Evolutionary conservation across 805 yeast species (phyloP).

Genomic region (Barnettozyma sucrosica): DNA sequence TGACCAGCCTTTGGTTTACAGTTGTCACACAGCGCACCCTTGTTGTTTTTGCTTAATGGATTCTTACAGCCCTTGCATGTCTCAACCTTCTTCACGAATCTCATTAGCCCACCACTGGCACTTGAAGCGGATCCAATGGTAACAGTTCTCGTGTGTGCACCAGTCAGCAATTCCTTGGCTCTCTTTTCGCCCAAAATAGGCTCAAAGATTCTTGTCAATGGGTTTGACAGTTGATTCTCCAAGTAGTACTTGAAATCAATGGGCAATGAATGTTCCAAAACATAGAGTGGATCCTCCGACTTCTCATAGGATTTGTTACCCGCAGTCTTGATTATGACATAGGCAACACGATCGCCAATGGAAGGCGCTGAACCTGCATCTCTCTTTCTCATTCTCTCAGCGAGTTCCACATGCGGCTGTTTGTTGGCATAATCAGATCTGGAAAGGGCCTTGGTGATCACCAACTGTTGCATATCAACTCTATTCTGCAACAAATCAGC

Average conservation of each 20-base stretch:
- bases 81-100: conserved; percentile 84
- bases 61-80: conserved; percentile 85
- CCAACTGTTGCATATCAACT: conserved; percentile 87
- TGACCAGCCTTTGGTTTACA: conserved; percentile 72
- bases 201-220: conserved; percentile 86
- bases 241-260: conserved; percentile 92
- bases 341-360: conserved; percentile 96
- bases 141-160: conserved; percentile 78
- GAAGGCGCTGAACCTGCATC: conserved; percentile 97
- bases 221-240: conserved; percentile 89
- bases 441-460: conserved; percentile 88
- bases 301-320: conserved; percentile 86
- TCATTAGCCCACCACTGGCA: conserved; percentile 75
- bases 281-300: conserved; percentile 94
- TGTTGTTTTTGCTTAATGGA: conserved; percentile 53
- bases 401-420: conserved; percentile 95
- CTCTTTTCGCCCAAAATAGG: conserved; percentile 87
- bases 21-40: conserved; percentile 75
- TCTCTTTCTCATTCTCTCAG: conserved; percentile 92
- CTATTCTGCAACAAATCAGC: conserved; percentile 87
- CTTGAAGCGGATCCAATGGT: conserved; percentile 43
- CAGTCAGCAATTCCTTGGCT: conserved; percentile 75
- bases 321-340: conserved; percentile 80
- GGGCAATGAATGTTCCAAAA: conserved; percentile 84
- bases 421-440: conserved; percentile 86